These are phyloP conservation scores for Botryotinia calthae DNA, from an alignment of 2,329 filamentous ascomycete species.

Conservation along the genomic window DNA sequence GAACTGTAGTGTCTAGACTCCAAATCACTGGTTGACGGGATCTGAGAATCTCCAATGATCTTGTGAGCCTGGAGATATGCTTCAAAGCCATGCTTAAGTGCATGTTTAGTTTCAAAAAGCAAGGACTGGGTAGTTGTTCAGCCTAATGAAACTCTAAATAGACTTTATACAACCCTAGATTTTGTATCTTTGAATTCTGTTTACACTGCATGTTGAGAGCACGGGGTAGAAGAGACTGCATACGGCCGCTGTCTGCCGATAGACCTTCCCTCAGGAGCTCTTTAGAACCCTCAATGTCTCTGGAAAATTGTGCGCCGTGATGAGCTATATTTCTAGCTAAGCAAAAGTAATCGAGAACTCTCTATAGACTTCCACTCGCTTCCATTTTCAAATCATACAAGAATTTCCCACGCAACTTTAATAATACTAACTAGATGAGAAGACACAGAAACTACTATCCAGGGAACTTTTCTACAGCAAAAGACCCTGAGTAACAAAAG, in stretches of 20 bases:
- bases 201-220: neutral
- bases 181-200: neutral
- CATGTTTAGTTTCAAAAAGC: neutral
- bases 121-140: neutral
- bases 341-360: neutral
- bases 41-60: neutral
- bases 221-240: neutral
- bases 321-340: neutral
- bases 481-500: too few relatives aligned
- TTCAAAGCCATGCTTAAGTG: neutral
- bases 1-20: neutral
- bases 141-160: neutral
- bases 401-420: neutral
- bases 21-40: neutral
- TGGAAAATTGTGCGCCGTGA: neutral
- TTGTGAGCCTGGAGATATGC: neutral
- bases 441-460: neutral
- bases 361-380: neutral
- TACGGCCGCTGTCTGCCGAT: neutral
- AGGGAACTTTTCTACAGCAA: neutral
- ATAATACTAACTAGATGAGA: neutral
- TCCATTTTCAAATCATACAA: neutral
- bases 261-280: neutral
- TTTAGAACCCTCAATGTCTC: neutral
- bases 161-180: neutral